phyloP scores from a whole-genome alignment of 2,329 filamentous ascomycete species.

The Tetracladium maxilliforme region DNA sequence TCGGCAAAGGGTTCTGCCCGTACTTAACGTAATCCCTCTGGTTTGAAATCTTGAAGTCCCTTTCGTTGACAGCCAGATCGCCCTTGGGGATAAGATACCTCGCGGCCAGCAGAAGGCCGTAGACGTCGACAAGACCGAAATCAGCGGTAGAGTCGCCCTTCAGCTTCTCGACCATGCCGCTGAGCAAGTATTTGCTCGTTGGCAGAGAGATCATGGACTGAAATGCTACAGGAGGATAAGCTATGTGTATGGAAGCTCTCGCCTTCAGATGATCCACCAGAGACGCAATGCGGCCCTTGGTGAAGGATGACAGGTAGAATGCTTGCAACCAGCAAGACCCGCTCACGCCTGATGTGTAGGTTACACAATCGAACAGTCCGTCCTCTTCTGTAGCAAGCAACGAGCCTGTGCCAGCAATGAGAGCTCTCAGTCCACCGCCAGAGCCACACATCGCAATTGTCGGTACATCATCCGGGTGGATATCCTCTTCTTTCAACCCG shows the following conservation, averaged over 20 bases:
- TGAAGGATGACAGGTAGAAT: constrained; percentile 71
- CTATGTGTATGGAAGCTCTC: constrained; percentile 76
- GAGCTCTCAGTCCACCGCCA: constrained; percentile 75
- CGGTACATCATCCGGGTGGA: constrained; percentile 89
- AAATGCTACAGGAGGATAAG: constrained; percentile 76
- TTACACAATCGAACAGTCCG: constrained; percentile 84
- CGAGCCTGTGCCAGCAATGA: constrained; percentile 83
- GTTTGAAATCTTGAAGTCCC: constrained; percentile 82
- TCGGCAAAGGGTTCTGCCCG: constrained; percentile 75
- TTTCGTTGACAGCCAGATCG: constrained; percentile 60
- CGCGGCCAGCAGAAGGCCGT: constrained; percentile 73
- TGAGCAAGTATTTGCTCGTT: constrained; percentile 82
- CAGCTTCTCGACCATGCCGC: constrained; percentile 81
- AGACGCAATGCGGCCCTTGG: constrained; percentile 47
- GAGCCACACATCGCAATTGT: constrained; percentile 90
- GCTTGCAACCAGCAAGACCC: constrained; percentile 93
- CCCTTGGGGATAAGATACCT: constrained; percentile 76
- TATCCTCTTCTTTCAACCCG: constrained; percentile 57
- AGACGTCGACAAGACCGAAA: constrained; percentile 86
- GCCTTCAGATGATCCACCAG: constrained; percentile 78
- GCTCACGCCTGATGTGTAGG: constrained; percentile 90
- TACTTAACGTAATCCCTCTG: constrained; percentile 63
- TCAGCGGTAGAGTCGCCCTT: constrained; percentile 67
- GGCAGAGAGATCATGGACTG: constrained; percentile 72
- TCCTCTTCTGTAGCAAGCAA: constrained; percentile 72